phyloP scores from a whole-genome alignment of 1,284 basidiomycete species.

The Blastosporella zonata region DNA sequence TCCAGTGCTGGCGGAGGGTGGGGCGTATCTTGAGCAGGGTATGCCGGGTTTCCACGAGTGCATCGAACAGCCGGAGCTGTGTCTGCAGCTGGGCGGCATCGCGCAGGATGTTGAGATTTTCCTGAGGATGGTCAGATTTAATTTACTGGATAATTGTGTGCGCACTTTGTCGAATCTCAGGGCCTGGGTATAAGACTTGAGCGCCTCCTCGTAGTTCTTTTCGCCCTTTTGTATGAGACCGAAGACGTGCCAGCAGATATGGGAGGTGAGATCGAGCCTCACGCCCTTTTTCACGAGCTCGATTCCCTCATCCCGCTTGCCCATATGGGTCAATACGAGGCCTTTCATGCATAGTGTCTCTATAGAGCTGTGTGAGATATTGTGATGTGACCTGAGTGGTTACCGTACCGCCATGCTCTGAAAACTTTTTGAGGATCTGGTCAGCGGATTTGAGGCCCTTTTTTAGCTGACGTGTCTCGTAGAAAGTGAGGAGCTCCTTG shows the following conservation, averaged over 20 bases:
- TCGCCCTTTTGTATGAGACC: slow-evolving; percentile 91
- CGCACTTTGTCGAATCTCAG: slow-evolving; percentile 85
- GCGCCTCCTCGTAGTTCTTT: slow-evolving; percentile 86
- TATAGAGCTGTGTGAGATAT: slow-evolving; percentile 28
- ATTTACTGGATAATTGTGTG: slow-evolving; percentile 16
- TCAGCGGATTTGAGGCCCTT: slow-evolving; percentile 92
- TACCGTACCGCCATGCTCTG: slow-evolving; percentile 87
- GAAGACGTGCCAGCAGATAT: slow-evolving; percentile 98
- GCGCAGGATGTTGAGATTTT: slow-evolving; percentile 91
- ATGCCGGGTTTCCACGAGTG: slow-evolving; percentile 81
- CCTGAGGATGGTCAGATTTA: slow-evolving; percentile 43
- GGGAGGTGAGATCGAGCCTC: slow-evolving; percentile 85
- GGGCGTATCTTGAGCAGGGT: slow-evolving; percentile 82
- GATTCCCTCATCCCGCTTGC: slow-evolving; percentile 80
- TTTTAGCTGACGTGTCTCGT: slow-evolving; percentile 90
- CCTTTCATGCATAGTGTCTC: slow-evolving; percentile 96
- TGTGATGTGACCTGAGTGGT: slow-evolving; percentile 18
- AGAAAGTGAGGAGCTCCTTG: slow-evolving; percentile 85
- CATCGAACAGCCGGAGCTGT: slow-evolving; percentile 84
- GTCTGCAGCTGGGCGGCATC: slow-evolving; percentile 91
- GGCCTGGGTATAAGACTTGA: slow-evolving; percentile 83
- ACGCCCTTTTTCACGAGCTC: slow-evolving; percentile 88
- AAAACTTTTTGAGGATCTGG: slow-evolving; percentile 92
- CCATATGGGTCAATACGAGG: slow-evolving; percentile 81
- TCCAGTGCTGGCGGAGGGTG: slow-evolving; percentile 86